Evolutionary conservation across 768 basidiomycete species (phyloP).

Genomic region (Chalciporus sphaerocephalus): DNA sequence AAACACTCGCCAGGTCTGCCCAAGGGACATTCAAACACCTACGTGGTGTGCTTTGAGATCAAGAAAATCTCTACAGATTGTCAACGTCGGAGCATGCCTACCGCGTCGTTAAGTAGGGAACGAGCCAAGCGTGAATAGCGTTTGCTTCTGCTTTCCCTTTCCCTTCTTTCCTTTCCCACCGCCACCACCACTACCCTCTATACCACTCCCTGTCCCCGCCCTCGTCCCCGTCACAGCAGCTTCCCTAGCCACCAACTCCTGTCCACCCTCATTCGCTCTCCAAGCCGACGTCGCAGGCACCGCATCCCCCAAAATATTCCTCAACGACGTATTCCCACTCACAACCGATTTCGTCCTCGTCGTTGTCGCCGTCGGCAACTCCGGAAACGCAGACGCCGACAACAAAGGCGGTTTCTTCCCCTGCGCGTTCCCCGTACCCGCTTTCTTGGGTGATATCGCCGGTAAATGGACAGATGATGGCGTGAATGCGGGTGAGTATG

Average conservation of each 20-base stretch:
- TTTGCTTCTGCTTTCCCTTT: slow-evolving; percentile 84
- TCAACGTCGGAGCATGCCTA: too few relatives aligned
- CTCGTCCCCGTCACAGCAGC: neutral
- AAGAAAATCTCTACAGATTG: too few relatives aligned
- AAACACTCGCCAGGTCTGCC: too few relatives aligned
- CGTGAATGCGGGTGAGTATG: neutral
- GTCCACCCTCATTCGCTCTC: slow-evolving; percentile 10
- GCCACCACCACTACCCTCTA: neutral
- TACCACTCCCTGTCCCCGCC: neutral
- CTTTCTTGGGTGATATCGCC: slow-evolving; percentile 11
- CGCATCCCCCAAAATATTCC: slow-evolving; percentile 47
- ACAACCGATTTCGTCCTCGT: slow-evolving; percentile 44
- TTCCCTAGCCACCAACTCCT: neutral
- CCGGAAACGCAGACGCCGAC: slow-evolving; percentile 62
- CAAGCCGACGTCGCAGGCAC: slow-evolving; percentile 32
- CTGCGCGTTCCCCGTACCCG: neutral
- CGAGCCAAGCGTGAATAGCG: slow-evolving; percentile 62
- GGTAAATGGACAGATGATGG: neutral
- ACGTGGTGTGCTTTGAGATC: too few relatives aligned
- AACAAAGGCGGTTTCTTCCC: slow-evolving; percentile 37
- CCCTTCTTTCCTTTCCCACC: slow-evolving; percentile 60
- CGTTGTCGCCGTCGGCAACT: slow-evolving; percentile 48
- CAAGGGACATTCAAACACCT: too few relatives aligned
- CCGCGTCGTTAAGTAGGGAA: slow-evolving; percentile 35
- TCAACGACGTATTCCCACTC: slow-evolving; percentile 61